A percentile compares a stretch with the other conserved stretches of the same genome.
These are phyloP conservation scores for Penicillium turbatum DNA, from an alignment of 495 filamentous ascomycete genomes.

Conservation along the genomic window DNA sequence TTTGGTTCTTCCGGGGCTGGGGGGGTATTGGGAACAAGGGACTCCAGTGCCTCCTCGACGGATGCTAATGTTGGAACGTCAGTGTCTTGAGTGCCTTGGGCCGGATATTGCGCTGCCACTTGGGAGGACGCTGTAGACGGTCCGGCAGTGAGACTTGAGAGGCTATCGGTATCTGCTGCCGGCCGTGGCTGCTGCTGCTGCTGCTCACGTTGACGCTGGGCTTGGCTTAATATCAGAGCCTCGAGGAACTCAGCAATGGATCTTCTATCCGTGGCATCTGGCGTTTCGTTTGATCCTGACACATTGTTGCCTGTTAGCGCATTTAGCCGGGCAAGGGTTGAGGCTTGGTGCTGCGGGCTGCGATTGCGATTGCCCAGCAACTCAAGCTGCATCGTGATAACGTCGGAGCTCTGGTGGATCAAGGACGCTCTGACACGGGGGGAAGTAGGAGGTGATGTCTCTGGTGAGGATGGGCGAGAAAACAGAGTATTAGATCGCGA, in stretches of 20 bases:
- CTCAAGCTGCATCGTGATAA: slow-evolving; percentile 49
- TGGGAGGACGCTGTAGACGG: slow-evolving; percentile 19
- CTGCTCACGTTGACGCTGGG: slow-evolving; percentile 3
- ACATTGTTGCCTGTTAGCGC: slow-evolving; percentile 15
- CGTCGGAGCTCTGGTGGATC: slow-evolving; percentile 43
- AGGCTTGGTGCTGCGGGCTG: slow-evolving; percentile 17
- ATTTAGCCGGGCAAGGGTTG: slow-evolving; percentile 11
- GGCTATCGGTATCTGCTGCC: slow-evolving; percentile 19
- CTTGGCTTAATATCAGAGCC: slow-evolving; percentile 32
- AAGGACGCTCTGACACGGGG: slow-evolving; percentile 44
- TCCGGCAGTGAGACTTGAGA: slow-evolving; percentile 21
- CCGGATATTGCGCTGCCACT: slow-evolving; percentile 5
- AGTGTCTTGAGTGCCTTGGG: neutral
- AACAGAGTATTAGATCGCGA: slow-evolving; percentile 44
- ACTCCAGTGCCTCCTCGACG: slow-evolving; percentile 7
- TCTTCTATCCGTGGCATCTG: slow-evolving; percentile 21
- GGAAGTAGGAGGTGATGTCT: slow-evolving; percentile 43
- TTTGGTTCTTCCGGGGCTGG: slow-evolving; percentile 39
- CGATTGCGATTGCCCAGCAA: slow-evolving; percentile 37
- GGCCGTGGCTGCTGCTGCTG: slow-evolving; percentile 5
- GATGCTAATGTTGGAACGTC: slow-evolving; percentile 7
- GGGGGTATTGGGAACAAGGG: slow-evolving; percentile 24
- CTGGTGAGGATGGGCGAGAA: slow-evolving; percentile 40
- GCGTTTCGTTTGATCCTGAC: slow-evolving; percentile 11
- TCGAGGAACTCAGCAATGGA: slow-evolving; percentile 40